Conservation (phyloP, 2,329 filamentous ascomycete species). For the Hypoxylon sp. region DNA sequence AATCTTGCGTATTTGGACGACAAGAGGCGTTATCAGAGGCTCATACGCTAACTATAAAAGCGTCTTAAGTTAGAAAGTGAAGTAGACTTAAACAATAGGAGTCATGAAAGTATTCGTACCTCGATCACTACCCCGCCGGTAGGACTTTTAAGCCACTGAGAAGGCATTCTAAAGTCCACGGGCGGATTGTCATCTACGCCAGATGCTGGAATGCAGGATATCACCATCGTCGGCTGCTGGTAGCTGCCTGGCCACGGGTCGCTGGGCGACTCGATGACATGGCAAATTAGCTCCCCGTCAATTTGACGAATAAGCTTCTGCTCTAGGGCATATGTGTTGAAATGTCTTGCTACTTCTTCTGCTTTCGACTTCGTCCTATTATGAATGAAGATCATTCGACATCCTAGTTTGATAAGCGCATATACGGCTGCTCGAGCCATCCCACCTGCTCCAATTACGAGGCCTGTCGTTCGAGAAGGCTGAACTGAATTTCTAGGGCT, state of each 20-base stretch:
- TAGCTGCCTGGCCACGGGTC: constrained; percentile 73
- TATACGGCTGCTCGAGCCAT: constrained; percentile 83
- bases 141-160: constrained; percentile 76
- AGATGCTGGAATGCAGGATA: constrained; percentile 78
- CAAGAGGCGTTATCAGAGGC: constrained; percentile 75
- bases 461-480: constrained; percentile 64
- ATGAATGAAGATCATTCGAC: constrained; percentile 78
- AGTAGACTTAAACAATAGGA: neutral
- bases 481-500: constrained; percentile 75
- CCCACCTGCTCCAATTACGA: constrained; percentile 74
- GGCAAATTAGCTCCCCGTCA: constrained; percentile 58
- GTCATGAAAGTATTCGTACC: constrained; percentile 48
- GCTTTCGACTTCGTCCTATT: constrained; percentile 75
- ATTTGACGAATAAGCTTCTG: constrained; percentile 54
- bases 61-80: constrained; percentile 18
- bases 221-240: constrained; percentile 76
- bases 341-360: constrained; percentile 73
- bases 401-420: constrained; percentile 78
- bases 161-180: constrained; percentile 77
- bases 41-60: constrained; percentile 72
- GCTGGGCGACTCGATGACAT: constrained; percentile 68
- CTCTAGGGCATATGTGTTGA: constrained; percentile 66
- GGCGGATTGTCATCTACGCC: constrained; percentile 70
- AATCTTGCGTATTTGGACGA: constrained; percentile 71
- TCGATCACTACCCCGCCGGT: constrained; percentile 82